These are phyloP conservation scores for Gliomastix tumulicola DNA, from an alignment of 2,329 filamentous ascomycete species.

Conservation along the genomic window DNA sequence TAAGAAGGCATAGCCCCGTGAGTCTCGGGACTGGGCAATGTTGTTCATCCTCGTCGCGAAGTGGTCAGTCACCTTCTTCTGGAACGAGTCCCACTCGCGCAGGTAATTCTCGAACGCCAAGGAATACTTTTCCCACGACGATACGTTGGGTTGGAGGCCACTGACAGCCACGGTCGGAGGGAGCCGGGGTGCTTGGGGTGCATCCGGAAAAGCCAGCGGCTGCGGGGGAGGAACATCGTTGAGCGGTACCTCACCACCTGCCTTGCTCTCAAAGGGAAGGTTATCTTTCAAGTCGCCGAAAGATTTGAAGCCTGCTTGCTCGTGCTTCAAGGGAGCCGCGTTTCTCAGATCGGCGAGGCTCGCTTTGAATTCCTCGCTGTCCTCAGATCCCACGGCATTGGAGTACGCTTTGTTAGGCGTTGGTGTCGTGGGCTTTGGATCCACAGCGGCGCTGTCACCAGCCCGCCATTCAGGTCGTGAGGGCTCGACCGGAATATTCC, in stretches of 20 bases:
- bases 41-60: constrained; percentile 43
- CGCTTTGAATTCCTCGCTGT: constrained; percentile 46
- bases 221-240: constrained; percentile 20
- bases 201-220: constrained; percentile 35
- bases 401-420: constrained; percentile 24
- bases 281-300: constrained; percentile 48
- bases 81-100: constrained; percentile 39
- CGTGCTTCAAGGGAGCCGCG: constrained; percentile 44
- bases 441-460: constrained; percentile 32
- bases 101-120: constrained; percentile 48
- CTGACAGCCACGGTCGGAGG: constrained; percentile 34
- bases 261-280: constrained; percentile 48
- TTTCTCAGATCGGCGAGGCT: constrained; percentile 49
- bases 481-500: constrained; percentile 52
- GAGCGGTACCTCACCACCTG: constrained; percentile 33
- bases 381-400: constrained; percentile 40
- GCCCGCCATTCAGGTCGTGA: constrained; percentile 53
- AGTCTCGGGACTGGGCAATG: constrained; percentile 26
- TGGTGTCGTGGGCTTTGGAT: too few relatives aligned
- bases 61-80: constrained; percentile 46
- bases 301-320: constrained; percentile 42
- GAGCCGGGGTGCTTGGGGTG: constrained; percentile 42
- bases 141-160: constrained; percentile 32
- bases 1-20: constrained; percentile 39
- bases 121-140: constrained; percentile 43